Evolutionary conservation across 2,329 filamentous ascomycete genomes (phyloP).

Genomic region (Colletotrichum costaricense): DNA sequence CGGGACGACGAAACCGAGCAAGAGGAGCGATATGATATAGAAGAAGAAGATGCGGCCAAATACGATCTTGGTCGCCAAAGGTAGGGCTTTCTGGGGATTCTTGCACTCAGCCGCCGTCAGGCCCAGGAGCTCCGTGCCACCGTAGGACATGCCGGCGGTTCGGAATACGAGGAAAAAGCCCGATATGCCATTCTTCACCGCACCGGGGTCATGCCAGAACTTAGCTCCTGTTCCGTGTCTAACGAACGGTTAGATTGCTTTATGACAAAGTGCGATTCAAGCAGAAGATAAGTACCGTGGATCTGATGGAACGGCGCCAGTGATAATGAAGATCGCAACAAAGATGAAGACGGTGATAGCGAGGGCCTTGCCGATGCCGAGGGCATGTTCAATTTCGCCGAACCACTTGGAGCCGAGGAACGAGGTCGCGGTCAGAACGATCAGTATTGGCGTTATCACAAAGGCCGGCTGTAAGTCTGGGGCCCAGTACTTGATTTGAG

Average conservation of each 20-base stretch:
- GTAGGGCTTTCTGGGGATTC: conserved; percentile 71
- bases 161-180: conserved; percentile 58
- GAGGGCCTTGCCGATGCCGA: conserved; percentile 62
- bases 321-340: conserved; percentile 63
- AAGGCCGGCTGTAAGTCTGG: conserved; percentile 37
- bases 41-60: conserved; percentile 69
- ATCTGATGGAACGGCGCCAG: conserved; percentile 59
- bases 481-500: conserved; percentile 45
- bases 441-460: conserved; percentile 53
- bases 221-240: conserved; percentile 44
- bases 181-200: conserved; percentile 53
- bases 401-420: conserved; percentile 59
- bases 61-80: conserved; percentile 85
- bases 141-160: conserved; percentile 56
- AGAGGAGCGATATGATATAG: conserved; percentile 63
- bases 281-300: conserved; percentile 46
- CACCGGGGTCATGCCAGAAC: conserved; percentile 61
- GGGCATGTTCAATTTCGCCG: conserved; percentile 62
- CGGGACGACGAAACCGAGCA: conserved; percentile 61
- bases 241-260: not conserved
- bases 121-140: conserved; percentile 58
- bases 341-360: conserved; percentile 68
- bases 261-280: conserved; percentile 49
- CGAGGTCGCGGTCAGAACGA: conserved; percentile 53
- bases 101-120: conserved; percentile 55